Percentiles rank a stretch among this genome's conserved stretches.
Conservation (phyloP, 1,284 basidiomycete species). For the Pseudozyma flocculosa region DNA sequence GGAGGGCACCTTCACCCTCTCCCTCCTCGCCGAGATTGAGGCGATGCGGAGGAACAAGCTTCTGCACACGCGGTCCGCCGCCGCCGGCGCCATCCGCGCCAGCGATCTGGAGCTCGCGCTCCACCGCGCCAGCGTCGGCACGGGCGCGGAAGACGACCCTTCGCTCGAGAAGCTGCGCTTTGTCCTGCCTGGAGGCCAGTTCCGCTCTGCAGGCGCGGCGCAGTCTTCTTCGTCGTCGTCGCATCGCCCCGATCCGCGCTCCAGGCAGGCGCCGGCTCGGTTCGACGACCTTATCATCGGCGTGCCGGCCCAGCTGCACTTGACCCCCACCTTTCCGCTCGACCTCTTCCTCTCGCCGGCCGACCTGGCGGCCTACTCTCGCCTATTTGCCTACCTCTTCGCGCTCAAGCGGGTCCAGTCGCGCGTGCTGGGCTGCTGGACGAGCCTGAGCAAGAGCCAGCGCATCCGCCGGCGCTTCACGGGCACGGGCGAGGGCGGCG, state of each 20-base stretch:
- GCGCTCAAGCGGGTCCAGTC: constrained; percentile 79
- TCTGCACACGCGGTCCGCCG: constrained; percentile 66
- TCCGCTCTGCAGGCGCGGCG: constrained; percentile 18
- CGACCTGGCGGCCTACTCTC: constrained; percentile 73
- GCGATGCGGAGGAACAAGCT: constrained; percentile 66
- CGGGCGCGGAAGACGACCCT: constrained; percentile 41
- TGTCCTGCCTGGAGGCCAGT: constrained; percentile 22
- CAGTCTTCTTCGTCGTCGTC: too few species aligned
- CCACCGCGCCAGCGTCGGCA: constrained; percentile 33
- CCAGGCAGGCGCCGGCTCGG: constrained; percentile 10
- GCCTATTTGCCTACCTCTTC: constrained; percentile 77
- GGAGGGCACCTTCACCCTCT: constrained; percentile 79
- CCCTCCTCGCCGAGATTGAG: constrained; percentile 67
- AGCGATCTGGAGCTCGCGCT: constrained; percentile 42
- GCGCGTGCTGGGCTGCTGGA: constrained; percentile 77
- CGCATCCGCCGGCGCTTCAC: constrained; percentile 78
- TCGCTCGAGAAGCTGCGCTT: constrained; percentile 28
- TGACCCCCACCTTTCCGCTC: constrained; percentile 68
- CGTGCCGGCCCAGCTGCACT: constrained; percentile 35
- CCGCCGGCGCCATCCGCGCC: constrained; percentile 58
- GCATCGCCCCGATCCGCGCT: too few species aligned
- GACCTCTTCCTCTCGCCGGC: constrained; percentile 80
- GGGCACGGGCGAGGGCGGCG: constrained; percentile 80
- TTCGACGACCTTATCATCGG: constrained; percentile 42
- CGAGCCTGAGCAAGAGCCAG: constrained; percentile 76